Base-by-base conservation (phyloP, 2,329 filamentous ascomycete species). In the Cadophora sp. region DNA sequence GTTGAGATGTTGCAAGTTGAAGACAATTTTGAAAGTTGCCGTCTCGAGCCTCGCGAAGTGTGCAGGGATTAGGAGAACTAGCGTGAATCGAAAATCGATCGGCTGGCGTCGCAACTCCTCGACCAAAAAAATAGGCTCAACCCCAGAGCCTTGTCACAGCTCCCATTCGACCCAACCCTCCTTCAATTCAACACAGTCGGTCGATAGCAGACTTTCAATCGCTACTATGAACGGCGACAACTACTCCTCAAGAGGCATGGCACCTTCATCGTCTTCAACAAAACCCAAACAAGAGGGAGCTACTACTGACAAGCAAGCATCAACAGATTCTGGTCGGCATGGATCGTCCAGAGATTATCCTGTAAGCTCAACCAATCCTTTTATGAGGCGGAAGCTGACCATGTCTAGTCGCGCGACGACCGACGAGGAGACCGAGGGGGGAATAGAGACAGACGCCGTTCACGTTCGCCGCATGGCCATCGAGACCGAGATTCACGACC, bases 171-270 rank as follows among this genome's bases (percentile, higher is more conserved):
- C n/a, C 61, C 20, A 20, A 18, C 22, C 9, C 14, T 30, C 33
- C 14, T 27, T 67, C 50, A 39, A 41, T 45, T 48, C 27, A n/a
- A 45, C 58, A 22, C 53, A 16, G 50, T 59, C 62, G 45, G 41
- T 53, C 30, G 27, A 59, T 36, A 56, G 43, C 27, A 41, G 36
- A 58, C 55, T 36, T 50, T 59, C 50, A 48, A 55, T 66, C 67
- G 69, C 73, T 73, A 87, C 68, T 68, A 96, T 96, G 92, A 95
- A 95, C 90, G 92, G 91, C 78, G 92, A 95, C 79, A 90, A 84
- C 79, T 95, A 94, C 80, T 88, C 89, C 77, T 89, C 91, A 74
- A 87, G 92, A 87, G 91, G 92, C 92, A 78, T 76, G 75, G 59
- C 70, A 72, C 68, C 75, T 68, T 73, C 71, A 73, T 68, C 68